Evolutionary conservation across 1,139 yeast genomes (phyloP).

Genomic region (Kurtzmaniella quercitrusa): DNA sequence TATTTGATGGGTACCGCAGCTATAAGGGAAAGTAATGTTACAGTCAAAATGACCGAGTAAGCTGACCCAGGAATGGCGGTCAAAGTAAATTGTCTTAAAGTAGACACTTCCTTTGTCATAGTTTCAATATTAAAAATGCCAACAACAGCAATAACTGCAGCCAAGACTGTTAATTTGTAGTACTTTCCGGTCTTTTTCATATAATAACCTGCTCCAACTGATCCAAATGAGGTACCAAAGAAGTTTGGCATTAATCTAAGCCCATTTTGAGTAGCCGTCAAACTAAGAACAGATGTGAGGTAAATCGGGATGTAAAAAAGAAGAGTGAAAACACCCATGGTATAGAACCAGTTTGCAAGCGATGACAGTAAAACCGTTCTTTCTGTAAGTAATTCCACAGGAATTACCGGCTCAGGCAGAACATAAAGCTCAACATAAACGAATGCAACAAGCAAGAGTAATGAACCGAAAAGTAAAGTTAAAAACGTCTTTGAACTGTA

Average conservation of each 20-base stretch:
- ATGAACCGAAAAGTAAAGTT: constrained; percentile 18
- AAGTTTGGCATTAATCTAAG: constrained; percentile 61
- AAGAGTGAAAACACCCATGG: constrained; percentile 52
- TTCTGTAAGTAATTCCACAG: constrained; percentile 50
- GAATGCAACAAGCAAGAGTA: constrained; percentile 26
- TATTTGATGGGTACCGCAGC: constrained; percentile 57
- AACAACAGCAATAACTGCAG: constrained; percentile 41
- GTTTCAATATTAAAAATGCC: constrained; percentile 42
- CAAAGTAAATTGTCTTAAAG: constrained; percentile 29
- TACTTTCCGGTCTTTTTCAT: constrained; percentile 71
- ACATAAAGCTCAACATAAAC: constrained; percentile 51
- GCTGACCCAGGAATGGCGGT: constrained; percentile 53
- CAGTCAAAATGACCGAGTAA: constrained; percentile 58
- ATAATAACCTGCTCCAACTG: constrained; percentile 64
- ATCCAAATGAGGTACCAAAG: constrained; percentile 65
- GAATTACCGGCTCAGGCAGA: constrained; percentile 67
- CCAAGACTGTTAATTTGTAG: constrained; percentile 42
- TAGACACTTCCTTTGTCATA: constrained; percentile 41
- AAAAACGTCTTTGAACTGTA: constrained; percentile 33
- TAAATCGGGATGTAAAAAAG: constrained; percentile 65
- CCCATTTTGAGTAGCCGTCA: constrained; percentile 60
- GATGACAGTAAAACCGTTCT: constrained; percentile 64
- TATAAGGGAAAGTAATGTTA: constrained; percentile 63
- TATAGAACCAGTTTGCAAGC: constrained; percentile 62
- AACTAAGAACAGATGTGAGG: constrained; percentile 52